phyloP scores from a whole-genome alignment of 768 basidiomycete species.

The Pluteus cervinus region DNA sequence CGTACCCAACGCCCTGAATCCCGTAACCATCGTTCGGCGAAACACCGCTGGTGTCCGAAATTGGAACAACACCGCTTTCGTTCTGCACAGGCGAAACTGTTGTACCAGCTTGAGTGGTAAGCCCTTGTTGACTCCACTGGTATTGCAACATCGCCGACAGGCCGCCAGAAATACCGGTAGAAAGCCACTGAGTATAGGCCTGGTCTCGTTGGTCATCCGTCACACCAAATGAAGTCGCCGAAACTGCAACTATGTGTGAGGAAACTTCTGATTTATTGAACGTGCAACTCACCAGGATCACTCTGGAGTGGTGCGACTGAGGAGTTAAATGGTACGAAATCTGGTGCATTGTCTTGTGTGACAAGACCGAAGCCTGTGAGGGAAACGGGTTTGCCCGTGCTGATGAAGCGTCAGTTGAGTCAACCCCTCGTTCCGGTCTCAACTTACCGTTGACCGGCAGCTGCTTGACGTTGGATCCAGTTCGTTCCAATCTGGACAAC shows the following conservation, averaged over 20 bases:
- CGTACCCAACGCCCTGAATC: slow-evolving; percentile 34
- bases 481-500: slow-evolving; percentile 41
- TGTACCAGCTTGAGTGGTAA: slow-evolving; percentile 43
- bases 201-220: slow-evolving; percentile 46
- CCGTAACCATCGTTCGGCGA: slow-evolving; percentile 67
- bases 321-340: slow-evolving; percentile 60
- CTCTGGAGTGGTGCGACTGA: slow-evolving; percentile 39
- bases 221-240: slow-evolving; percentile 37
- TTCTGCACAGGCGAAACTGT: slow-evolving; percentile 28
- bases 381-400: slow-evolving; percentile 48
- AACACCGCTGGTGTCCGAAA: slow-evolving; percentile 32
- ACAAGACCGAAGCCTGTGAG: slow-evolving; percentile 60
- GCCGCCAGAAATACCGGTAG: slow-evolving; percentile 2
- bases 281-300: slow-evolving; percentile 23
- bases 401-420: slow-evolving; percentile 17
- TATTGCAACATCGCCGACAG: slow-evolving; percentile 19
- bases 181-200: slow-evolving; percentile 50
- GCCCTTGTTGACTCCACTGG: slow-evolving; percentile 51
- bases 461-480: slow-evolving; percentile 51
- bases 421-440: not conserved
- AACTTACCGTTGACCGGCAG: slow-evolving; percentile 37
- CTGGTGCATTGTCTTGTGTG: slow-evolving; percentile 42
- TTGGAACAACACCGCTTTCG: slow-evolving; percentile 25
- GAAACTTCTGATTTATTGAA: slow-evolving; percentile 7
- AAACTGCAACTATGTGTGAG: slow-evolving; percentile 5